Evolutionary conservation across 805 yeast species (phyloP), one percentile per base, ranked within the genome.

Genomic region (Yamadazyma scolyti): DNA sequence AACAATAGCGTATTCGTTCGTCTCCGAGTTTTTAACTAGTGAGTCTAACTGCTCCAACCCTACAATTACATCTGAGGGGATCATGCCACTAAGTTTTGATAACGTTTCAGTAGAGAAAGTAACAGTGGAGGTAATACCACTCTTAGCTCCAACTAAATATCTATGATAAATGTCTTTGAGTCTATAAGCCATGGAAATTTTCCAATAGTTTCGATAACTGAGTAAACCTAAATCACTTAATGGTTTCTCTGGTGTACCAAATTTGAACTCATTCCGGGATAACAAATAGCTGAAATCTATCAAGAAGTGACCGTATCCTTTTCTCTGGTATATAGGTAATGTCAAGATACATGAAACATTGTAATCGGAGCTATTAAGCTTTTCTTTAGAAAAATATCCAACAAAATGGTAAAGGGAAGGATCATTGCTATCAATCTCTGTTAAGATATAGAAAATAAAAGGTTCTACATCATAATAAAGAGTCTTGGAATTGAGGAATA

Each of bases 201-300:
- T 80, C 97, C 97, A 93, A 55, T 83, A 90, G 45, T 78, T 83
- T 40, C 94, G 64, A 55, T 90, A 93, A 38, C 96, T 83, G 18
- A 83, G 56, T 30, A 88, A 60, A 0, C 98, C 98, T 33, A 90
- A 61, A 42, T 83, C 89, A 43, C 93, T 81, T 35, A 90, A 65
- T 0, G 98, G 98, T 50, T 89, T 90, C 48, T 93, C 98, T 0
- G 98, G 98, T 0, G 97, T 84, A 0, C 97, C 98, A 34, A 73
- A 71, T 40, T 79, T 81, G 44, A 72, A 77, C 52, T 90, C 97
- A 36, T 75, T 68, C 30, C 82, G 65, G 1, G 93, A 74, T 28
- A 93, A 59, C 11, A 88, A 57, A 50, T 93, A 93, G 34, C 96
- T 85, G 54, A 93, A 87, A 42, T 85, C 94, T 50, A 93, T 90